Evolutionary conservation across 2,329 filamentous ascomycete genomes (phyloP).

Genomic region (Claviceps africana): DNA sequence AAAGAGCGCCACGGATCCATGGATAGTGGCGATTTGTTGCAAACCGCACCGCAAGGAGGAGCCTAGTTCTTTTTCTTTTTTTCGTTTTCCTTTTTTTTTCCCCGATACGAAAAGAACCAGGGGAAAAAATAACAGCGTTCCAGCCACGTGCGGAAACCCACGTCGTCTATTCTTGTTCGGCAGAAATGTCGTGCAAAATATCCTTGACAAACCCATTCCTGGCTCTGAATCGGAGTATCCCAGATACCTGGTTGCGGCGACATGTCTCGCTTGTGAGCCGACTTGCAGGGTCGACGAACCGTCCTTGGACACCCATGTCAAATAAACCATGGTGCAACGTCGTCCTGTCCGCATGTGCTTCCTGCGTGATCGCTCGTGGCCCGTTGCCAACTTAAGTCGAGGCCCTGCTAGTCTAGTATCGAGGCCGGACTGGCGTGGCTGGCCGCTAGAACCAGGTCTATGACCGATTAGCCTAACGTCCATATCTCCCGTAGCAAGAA

Average conservation of each 20-base stretch:
- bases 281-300: neutral
- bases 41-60: neutral
- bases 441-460: no score
- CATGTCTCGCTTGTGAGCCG: neutral
- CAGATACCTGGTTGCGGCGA: neutral
- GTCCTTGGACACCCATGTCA: neutral
- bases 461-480: no score
- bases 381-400: no score
- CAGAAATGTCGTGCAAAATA: no score
- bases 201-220: neutral
- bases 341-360: no score
- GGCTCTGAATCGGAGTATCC: neutral
- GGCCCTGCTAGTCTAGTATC: no score
- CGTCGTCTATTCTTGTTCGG: neutral
- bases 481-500: no score
- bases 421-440: no score
- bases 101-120: neutral
- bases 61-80: no score
- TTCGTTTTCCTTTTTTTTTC: no score
- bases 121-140: neutral
- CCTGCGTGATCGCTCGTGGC: no score
- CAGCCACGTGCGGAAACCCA: neutral
- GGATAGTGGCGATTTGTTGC: neutral
- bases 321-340: no score
- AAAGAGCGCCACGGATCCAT: neutral